Conservation (phyloP, 164 flowering plant genomes). For the Dillenia turbinata region DNA sequence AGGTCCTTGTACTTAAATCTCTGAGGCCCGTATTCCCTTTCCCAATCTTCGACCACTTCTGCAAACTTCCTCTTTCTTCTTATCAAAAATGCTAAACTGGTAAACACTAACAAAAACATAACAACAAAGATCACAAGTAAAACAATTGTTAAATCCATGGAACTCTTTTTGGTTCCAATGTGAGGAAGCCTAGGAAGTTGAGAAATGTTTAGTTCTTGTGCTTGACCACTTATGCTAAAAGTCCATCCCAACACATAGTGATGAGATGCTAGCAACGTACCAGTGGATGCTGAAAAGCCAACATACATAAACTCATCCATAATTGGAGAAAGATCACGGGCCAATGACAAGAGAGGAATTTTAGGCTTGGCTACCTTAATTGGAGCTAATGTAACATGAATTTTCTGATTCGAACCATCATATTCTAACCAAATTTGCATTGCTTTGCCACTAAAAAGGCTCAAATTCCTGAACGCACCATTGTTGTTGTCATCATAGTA, state of each 20-base stretch:
- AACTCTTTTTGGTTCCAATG: too few relatives aligned
- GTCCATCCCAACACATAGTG: slow-evolving; percentile 8
- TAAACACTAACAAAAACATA: neutral
- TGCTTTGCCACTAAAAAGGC: slow-evolving; percentile 11
- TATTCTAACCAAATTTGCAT: slow-evolving; percentile 30
- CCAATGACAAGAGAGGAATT: neutral
- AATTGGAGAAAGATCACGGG: slow-evolving; percentile 1
- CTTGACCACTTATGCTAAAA: neutral
- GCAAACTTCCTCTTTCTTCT: neutral
- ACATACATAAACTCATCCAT: too few relatives aligned
- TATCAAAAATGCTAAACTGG: neutral
- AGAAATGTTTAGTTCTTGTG: neutral
- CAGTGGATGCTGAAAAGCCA: too few relatives aligned
- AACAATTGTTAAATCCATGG: neutral
- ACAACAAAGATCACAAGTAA: neutral
- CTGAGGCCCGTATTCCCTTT: slow-evolving; percentile 24
- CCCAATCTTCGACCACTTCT: slow-evolving; percentile 29
- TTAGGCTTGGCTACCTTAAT: neutral
- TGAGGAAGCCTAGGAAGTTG: slow-evolving; percentile 1
- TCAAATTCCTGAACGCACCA: neutral
- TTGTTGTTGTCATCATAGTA: slow-evolving; percentile 2
- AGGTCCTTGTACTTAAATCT: slow-evolving; percentile 26
- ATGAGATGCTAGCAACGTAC: neutral
- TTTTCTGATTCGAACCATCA: slow-evolving; percentile 4
- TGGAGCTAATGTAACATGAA: slow-evolving; percentile 20